phyloP scores from a whole-genome alignment of 1,139 yeast species.

The Zygoascus meyerae region DNA sequence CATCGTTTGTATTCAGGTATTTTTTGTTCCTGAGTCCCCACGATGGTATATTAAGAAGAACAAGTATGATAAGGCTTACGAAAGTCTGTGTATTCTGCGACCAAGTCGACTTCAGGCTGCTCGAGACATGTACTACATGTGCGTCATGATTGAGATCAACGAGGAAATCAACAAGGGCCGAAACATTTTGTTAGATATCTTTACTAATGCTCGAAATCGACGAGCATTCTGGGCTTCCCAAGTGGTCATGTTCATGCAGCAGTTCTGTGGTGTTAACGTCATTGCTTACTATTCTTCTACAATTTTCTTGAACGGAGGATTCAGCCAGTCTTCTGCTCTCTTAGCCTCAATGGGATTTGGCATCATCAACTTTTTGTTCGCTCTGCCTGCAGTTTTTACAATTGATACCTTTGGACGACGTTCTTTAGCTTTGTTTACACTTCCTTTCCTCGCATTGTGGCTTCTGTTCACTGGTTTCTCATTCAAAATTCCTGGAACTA shows the following conservation, averaged over 20 bases:
- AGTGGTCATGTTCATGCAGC: constrained; percentile 86
- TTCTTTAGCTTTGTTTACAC: constrained; percentile 59
- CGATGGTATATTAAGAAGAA: constrained; percentile 72
- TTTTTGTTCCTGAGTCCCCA: constrained; percentile 71
- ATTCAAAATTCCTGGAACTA: constrained; percentile 53
- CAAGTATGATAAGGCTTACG: constrained; percentile 52
- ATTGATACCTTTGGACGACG: constrained; percentile 80
- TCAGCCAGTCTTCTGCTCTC: constrained; percentile 54
- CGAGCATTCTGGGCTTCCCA: constrained; percentile 77
- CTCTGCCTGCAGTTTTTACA: constrained; percentile 76
- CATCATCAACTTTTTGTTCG: constrained; percentile 71
- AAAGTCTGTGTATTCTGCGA: constrained; percentile 47
- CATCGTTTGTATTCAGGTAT: constrained; percentile 60
- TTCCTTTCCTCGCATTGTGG: constrained; percentile 68
- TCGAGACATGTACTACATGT: constrained; percentile 68
- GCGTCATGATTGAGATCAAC: constrained; percentile 61
- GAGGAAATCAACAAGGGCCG: constrained; percentile 43
- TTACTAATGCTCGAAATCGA: constrained; percentile 69
- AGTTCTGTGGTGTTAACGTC: constrained; percentile 86
- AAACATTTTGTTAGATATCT: constrained; percentile 42
- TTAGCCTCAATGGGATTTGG: constrained; percentile 87
- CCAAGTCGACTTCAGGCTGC: constrained; percentile 58
- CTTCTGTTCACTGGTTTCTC: constrained; percentile 71
- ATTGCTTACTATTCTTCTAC: constrained; percentile 64
- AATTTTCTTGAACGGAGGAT: constrained; percentile 64